Evolutionary conservation across 345 rosid species (phyloP).

Genomic region (Cardiospermum halicacabum): DNA sequence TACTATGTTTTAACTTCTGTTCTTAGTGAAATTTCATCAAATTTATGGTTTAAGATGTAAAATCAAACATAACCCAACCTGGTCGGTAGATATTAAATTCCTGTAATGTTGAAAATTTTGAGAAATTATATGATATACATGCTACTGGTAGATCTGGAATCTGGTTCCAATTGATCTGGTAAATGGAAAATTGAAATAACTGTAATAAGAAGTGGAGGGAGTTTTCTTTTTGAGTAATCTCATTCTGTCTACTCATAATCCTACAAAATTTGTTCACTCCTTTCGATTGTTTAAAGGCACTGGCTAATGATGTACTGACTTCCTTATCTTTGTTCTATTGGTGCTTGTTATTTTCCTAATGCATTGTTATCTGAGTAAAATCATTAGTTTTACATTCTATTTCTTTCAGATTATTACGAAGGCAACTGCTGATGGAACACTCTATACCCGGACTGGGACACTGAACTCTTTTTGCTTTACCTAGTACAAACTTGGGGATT

Average conservation of each 20-base stretch:
- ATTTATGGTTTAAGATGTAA: neutral
- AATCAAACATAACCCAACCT: neutral
- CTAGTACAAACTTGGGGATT: constrained; percentile 30
- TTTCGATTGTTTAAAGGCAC: constrained; percentile 8
- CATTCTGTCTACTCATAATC: constrained; percentile 4
- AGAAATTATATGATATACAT: neutral
- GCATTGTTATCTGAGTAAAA: constrained; percentile 3
- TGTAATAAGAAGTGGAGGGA: neutral
- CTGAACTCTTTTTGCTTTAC: constrained; percentile 67
- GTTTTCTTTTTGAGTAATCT: constrained; percentile 4
- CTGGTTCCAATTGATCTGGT: constrained; percentile 1
- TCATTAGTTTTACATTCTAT: constrained; percentile 2
- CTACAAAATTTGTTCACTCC: too few species aligned
- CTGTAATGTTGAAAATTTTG: neutral
- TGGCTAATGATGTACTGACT: neutral
- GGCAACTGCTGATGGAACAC: constrained; percentile 67
- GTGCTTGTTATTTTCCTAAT: neutral
- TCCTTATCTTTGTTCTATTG: neutral
- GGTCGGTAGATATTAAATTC: neutral
- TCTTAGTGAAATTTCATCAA: neutral
- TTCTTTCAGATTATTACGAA: constrained; percentile 57
- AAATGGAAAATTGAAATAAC: neutral
- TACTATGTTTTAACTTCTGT: neutral
- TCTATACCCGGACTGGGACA: constrained; percentile 79
- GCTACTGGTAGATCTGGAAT: neutral